Conservation (phyloP, 192 early-diverging fungal genomes). For the Chytriomyces sp. region DNA sequence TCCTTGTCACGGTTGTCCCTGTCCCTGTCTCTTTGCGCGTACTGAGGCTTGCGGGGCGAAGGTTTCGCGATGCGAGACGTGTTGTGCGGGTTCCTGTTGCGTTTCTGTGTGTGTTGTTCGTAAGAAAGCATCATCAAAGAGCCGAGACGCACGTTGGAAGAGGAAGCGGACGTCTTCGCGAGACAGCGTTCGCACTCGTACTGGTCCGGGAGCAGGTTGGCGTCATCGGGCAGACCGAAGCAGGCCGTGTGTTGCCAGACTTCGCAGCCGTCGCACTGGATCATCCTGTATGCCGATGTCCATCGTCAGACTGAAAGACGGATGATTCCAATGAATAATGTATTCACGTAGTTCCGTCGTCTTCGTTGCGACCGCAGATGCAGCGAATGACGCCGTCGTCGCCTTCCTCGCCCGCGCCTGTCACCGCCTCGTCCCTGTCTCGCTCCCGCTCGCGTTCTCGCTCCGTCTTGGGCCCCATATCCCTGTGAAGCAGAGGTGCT, state of each 20-base stretch:
- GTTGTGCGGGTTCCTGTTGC: no score
- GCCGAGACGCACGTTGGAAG: constrained; percentile 47
- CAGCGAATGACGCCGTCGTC: constrained; percentile 93
- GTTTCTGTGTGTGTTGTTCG: background rate
- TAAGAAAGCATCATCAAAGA: no score
- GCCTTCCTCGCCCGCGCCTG: constrained; percentile 57
- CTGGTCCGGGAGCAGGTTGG: constrained; percentile 77
- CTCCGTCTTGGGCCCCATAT: no score
- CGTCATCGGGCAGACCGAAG: constrained; percentile 60
- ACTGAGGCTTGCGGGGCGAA: constrained; percentile 4
- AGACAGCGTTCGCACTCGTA: constrained; percentile 87
- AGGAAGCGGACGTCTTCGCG: constrained; percentile 57
- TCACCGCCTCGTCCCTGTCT: no score
- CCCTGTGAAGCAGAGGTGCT: no score
- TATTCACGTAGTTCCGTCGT: constrained; percentile 86
- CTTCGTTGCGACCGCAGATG: constrained; percentile 85
- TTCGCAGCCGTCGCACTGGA: constrained; percentile 91
- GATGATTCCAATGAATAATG: background rate
- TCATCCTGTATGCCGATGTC: constrained; percentile 27
- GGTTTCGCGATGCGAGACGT: no score
- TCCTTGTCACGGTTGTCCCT: constrained; percentile 5
- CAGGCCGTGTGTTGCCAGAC: constrained; percentile 97
- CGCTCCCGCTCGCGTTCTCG: no score
- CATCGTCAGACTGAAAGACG: background rate
- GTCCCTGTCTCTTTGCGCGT: background rate